phyloP scores from a whole-genome alignment of 306 rosid genomes.

The Acacia confusa region DNA sequence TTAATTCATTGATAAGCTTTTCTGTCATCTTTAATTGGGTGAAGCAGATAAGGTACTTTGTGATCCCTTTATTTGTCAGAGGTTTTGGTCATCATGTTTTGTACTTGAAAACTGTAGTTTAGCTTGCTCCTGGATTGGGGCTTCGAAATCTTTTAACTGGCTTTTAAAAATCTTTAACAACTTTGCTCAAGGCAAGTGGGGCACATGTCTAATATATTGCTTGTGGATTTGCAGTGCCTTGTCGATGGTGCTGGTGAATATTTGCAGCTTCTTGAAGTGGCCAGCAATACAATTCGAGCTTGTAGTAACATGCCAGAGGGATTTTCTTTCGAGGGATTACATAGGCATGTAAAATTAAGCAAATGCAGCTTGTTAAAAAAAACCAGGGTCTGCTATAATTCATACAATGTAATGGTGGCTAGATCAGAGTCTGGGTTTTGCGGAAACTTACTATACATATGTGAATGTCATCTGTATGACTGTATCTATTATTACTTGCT shows the following conservation, averaged over 20 bases:
- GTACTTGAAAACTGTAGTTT: not conserved
- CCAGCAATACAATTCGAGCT: conserved; percentile 71
- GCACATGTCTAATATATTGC: conserved; percentile 27
- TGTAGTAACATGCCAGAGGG: conserved; percentile 62
- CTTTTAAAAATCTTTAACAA: not conserved
- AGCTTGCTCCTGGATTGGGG: not conserved
- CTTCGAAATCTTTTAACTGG: not conserved
- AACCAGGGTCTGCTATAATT: not conserved
- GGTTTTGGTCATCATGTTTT: not conserved
- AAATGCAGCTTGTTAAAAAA: not conserved
- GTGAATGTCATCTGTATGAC: not conserved
- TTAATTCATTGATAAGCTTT: not conserved
- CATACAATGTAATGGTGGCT: not conserved
- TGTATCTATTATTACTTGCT: not conserved
- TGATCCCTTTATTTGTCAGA: not conserved
- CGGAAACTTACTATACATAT: not conserved
- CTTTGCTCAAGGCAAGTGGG: conserved; percentile 3
- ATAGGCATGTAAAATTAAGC: conserved; percentile 12
- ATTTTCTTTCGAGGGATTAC: conserved; percentile 41
- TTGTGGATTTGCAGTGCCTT: conserved; percentile 63
- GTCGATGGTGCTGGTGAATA: conserved; percentile 91
- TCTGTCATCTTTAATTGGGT: conserved; percentile 34
- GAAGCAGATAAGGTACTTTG: conserved; percentile 78
- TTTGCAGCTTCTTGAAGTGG: conserved; percentile 85
- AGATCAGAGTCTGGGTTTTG: not conserved